A percentile compares a stretch with the other conserved stretches of the same genome.
phyloP scores from a whole-genome alignment of 345 rosid species.

The Salix exigua region DNA sequence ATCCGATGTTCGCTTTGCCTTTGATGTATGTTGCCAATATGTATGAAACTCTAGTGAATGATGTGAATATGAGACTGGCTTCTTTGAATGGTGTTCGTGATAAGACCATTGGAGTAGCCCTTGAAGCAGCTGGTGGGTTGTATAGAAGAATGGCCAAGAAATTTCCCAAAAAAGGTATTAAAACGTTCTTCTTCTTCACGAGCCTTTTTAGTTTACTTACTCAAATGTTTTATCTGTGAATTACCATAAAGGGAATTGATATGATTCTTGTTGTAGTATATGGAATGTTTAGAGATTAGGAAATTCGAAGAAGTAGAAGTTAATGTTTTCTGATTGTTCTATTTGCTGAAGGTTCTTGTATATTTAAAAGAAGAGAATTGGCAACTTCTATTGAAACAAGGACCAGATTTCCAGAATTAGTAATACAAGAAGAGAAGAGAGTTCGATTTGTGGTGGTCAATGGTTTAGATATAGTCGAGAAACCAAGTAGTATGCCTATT shows the following conservation, averaged over 20 bases:
- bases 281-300: too few species aligned
- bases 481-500: constrained; percentile 51
- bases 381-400: constrained; percentile 92
- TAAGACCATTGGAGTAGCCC: constrained; percentile 81
- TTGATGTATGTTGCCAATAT: constrained; percentile 91
- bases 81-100: constrained; percentile 73
- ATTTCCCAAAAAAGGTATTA: constrained; percentile 83
- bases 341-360: constrained; percentile 48
- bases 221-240: neutral
- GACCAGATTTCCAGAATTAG: constrained; percentile 90
- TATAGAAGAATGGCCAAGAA: constrained; percentile 77
- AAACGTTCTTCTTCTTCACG: neutral
- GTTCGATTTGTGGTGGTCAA: constrained; percentile 92
- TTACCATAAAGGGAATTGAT: too few species aligned
- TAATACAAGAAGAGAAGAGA: constrained; percentile 88
- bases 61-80: constrained; percentile 71
- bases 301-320: neutral
- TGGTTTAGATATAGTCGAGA: constrained; percentile 90
- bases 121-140: constrained; percentile 96
- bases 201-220: neutral
- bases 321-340: neutral
- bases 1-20: constrained; percentile 65
- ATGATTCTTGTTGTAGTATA: too few species aligned
- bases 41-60: constrained; percentile 72
- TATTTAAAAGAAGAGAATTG: constrained; percentile 86